A percentile compares a stretch with the other conserved stretches of the same genome.
Conservation (phyloP, 2,329 filamentous ascomycete genomes). For the Phaeomoniella chlamydospora region DNA sequence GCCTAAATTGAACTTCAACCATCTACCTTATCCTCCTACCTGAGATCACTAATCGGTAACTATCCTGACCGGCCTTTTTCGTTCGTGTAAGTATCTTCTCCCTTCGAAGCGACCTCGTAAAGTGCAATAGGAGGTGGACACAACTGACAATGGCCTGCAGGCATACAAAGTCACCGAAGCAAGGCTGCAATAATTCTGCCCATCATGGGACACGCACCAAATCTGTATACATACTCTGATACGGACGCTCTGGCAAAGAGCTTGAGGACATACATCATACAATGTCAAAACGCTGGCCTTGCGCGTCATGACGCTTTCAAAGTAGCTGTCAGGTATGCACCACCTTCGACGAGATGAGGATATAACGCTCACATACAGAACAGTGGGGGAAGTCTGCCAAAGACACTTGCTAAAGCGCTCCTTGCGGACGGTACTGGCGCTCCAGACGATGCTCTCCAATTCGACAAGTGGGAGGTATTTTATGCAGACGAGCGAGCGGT, state of each 20-base stretch:
- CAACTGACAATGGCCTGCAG: too few species aligned
- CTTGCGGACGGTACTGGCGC: conserved; percentile 40
- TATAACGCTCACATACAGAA: not conserved
- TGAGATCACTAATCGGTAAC: too few species aligned
- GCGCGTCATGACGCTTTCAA: conserved; percentile 75
- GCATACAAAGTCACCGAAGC: too few species aligned
- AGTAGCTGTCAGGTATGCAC: conserved; percentile 48
- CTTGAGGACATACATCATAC: conserved; percentile 69
- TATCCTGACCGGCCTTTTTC: too few species aligned
- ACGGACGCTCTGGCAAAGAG: conserved; percentile 56
- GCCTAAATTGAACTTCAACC: too few species aligned
- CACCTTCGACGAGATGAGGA: too few species aligned
- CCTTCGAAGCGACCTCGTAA: too few species aligned
- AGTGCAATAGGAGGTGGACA: too few species aligned
- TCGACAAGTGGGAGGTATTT: conserved; percentile 92
- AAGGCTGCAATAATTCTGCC: too few species aligned
- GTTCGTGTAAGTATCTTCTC: too few species aligned
- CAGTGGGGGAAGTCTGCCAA: conserved; percentile 84
- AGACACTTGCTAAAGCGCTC: conserved; percentile 72
- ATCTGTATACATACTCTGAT: conserved; percentile 67
- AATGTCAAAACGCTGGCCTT: conserved; percentile 66
- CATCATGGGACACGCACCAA: conserved; percentile 30
- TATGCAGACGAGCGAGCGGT: conserved; percentile 96
- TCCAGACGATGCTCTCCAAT: conserved; percentile 52
- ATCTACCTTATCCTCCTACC: too few species aligned